Evolutionary conservation across 495 filamentous ascomycete species (phyloP).

Genomic region (Penicillium tannophilum): DNA sequence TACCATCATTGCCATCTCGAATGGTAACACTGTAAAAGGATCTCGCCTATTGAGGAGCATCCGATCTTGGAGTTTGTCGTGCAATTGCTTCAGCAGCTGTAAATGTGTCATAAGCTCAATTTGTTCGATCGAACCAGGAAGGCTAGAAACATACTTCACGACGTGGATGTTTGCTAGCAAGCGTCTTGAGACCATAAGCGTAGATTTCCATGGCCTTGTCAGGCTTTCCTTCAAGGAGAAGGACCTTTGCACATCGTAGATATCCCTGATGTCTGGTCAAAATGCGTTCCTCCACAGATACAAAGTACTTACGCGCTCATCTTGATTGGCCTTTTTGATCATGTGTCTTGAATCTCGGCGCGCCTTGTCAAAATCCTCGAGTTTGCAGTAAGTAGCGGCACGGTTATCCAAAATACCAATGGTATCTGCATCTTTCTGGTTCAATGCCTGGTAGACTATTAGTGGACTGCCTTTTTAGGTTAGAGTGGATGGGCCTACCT

Average conservation of each 20-base stretch:
- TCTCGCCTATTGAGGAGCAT: slow-evolving; percentile 39
- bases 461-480: slow-evolving; percentile 18
- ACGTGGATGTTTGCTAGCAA: slow-evolving; percentile 44
- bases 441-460: slow-evolving; percentile 36
- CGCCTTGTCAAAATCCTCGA: slow-evolving; percentile 54
- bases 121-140: neutral
- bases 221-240: slow-evolving; percentile 56
- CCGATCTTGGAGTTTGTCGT: slow-evolving; percentile 45
- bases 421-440: slow-evolving; percentile 28
- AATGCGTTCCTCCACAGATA: neutral
- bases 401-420: slow-evolving; percentile 60
- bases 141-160: slow-evolving; percentile 41
- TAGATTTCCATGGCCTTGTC: slow-evolving; percentile 62
- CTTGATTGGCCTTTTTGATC: slow-evolving; percentile 52
- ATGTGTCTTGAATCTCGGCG: slow-evolving; percentile 61
- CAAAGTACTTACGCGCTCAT: slow-evolving; percentile 44
- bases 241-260: slow-evolving; percentile 62
- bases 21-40: slow-evolving; percentile 49
- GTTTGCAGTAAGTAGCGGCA: slow-evolving; percentile 60
- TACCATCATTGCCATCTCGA: slow-evolving; percentile 51
- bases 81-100: slow-evolving; percentile 46
- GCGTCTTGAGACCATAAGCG: slow-evolving; percentile 55
- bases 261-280: slow-evolving; percentile 52
- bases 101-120: neutral
- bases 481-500: slow-evolving; percentile 34